These are phyloP conservation scores for Aspergillus cejpii DNA, from an alignment of 2,329 filamentous ascomycete genomes.

Conservation along the genomic window DNA sequence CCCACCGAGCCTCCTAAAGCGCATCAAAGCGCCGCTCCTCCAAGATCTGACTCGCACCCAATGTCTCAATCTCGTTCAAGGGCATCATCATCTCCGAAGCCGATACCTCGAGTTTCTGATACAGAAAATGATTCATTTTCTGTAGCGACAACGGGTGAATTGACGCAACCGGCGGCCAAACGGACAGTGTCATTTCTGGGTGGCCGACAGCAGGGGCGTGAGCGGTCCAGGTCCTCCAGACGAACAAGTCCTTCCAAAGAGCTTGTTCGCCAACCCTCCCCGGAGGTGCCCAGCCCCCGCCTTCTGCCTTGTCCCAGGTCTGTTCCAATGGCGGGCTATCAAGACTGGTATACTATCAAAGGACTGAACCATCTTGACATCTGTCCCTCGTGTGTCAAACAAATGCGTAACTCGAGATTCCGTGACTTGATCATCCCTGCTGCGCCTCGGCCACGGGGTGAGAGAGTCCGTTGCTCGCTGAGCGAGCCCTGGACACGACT, in stretches of 20 bases:
- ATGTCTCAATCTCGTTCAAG: not conserved
- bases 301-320: slow-evolving; percentile 66
- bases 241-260: slow-evolving; percentile 12
- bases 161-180: slow-evolving; percentile 7
- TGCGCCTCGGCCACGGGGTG: slow-evolving; percentile 51
- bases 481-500: slow-evolving; percentile 76
- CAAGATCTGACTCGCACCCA: not conserved
- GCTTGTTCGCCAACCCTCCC: slow-evolving; percentile 12
- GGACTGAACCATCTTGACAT: slow-evolving; percentile 67
- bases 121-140: not conserved
- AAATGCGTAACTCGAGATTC: slow-evolving; percentile 65
- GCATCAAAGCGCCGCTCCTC: not conserved
- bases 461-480: slow-evolving; percentile 67
- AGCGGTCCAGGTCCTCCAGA: slow-evolving; percentile 4
- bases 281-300: slow-evolving; percentile 18
- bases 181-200: slow-evolving; percentile 18
- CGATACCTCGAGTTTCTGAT: not conserved
- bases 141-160: slow-evolving; percentile 6
- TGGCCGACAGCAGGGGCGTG: slow-evolving; percentile 5
- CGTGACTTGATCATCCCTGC: slow-evolving; percentile 59
- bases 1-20: not conserved
- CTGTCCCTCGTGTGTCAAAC: slow-evolving; percentile 71
- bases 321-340: slow-evolving; percentile 54
- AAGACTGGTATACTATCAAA: slow-evolving; percentile 76
- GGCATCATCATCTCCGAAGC: not conserved